phyloP scores from a whole-genome alignment of 257 asterid species.

The Nemophila menziesii region DNA sequence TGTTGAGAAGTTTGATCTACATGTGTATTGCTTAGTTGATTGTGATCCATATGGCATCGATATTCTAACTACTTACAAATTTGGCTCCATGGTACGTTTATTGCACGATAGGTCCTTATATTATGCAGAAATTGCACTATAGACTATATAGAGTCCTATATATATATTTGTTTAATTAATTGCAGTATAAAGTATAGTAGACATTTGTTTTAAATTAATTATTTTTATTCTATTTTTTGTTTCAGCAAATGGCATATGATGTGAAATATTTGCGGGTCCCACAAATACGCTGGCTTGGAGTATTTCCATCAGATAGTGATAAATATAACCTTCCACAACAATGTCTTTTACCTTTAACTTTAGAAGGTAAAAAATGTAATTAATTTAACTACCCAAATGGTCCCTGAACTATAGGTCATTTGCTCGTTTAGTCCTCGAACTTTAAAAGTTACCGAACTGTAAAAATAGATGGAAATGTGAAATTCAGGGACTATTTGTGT shows the following conservation, averaged over 20 bases:
- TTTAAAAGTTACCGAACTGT: no score
- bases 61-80: conserved; percentile 63
- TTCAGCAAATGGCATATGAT: conserved; percentile 91
- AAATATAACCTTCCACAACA: conserved; percentile 57
- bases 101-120: not conserved
- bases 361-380: conserved; percentile 37
- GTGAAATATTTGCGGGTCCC: conserved; percentile 53
- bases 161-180: no score
- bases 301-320: conserved; percentile 63
- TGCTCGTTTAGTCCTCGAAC: no score
- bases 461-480: no score
- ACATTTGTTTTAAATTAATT: not conserved
- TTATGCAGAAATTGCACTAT: not conserved
- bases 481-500: no score
- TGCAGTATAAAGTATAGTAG: no score
- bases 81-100: conserved; percentile 73
- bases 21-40: conserved; percentile 79
- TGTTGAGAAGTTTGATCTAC: conserved; percentile 43
- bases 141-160: no score
- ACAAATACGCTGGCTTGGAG: conserved; percentile 86
- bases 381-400: conserved; percentile 1
- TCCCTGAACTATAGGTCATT: no score
- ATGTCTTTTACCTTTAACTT: conserved; percentile 70
- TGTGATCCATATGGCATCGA: conserved; percentile 91
- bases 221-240: conserved; percentile 7